phyloP scores from a whole-genome alignment of 1,139 yeast genomes.

The Candida sp. region DNA sequence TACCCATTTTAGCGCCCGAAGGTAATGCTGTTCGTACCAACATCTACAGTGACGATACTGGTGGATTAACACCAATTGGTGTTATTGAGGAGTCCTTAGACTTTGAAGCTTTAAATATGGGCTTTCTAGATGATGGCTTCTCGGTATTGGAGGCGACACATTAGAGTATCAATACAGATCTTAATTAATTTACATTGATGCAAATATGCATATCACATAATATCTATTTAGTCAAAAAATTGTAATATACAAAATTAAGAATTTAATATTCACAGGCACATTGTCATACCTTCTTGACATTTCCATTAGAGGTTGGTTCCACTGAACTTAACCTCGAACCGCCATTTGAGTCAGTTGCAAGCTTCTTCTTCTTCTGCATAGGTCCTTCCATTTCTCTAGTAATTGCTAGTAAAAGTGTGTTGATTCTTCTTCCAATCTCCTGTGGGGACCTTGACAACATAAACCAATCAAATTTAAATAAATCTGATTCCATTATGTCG shows the following conservation, averaged over 20 bases:
- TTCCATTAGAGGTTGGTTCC: conserved; percentile 21
- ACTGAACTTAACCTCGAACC: conserved; percentile 33
- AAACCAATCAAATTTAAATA: conserved; percentile 89
- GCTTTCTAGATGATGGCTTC: not conserved
- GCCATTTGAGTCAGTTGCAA: conserved; percentile 17
- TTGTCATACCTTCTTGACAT: not conserved
- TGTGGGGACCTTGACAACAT: conserved; percentile 80
- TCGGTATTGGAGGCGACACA: not conserved
- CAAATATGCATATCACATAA: too few species aligned
- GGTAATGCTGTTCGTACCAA: not conserved
- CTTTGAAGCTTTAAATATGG: not conserved
- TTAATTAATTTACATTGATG: too few species aligned
- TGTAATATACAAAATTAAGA: not conserved
- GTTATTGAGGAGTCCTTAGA: not conserved
- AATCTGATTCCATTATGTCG: conserved; percentile 67
- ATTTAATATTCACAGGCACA: not conserved
- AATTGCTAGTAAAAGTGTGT: conserved; percentile 73
- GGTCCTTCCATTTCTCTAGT: conserved; percentile 80
- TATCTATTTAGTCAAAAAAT: too few species aligned
- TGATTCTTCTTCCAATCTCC: conserved; percentile 80
- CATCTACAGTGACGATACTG: not conserved
- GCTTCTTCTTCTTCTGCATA: conserved; percentile 37
- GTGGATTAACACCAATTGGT: not conserved
- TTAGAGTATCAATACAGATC: not conserved
- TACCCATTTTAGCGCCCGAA: not conserved